Percentiles rank a stretch among this genome's conserved stretches.
Conservation (phyloP, 139 green algal genomes). For the Haematococcus lacustris region DNA sequence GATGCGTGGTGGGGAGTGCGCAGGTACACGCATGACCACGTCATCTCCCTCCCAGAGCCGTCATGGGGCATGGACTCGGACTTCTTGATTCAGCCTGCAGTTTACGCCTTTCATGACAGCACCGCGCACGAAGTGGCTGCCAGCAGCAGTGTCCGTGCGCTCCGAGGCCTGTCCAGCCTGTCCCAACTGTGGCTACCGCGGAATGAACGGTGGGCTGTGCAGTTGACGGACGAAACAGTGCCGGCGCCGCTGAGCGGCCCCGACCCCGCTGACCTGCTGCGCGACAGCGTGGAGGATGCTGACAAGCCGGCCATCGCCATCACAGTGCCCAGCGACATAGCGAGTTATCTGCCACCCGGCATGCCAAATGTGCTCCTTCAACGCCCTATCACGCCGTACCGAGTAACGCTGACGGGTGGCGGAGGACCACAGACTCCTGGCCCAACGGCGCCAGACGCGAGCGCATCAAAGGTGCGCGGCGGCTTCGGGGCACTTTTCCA, state of each 20-base stretch:
- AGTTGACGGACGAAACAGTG: conserved; percentile 5
- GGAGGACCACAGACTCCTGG: not conserved
- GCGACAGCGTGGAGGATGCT: conserved; percentile 22
- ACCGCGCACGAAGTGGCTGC: conserved; percentile 6
- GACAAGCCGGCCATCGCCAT: conserved; percentile 19
- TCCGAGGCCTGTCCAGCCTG: conserved; percentile 16
- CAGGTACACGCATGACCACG: conserved; percentile 21
- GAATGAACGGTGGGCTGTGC: conserved; percentile 25
- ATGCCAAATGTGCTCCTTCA: conserved; percentile 1
- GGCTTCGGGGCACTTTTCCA: not conserved
- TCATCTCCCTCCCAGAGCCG: conserved; percentile 13
- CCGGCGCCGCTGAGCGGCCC: conserved; percentile 17
- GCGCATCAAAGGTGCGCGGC: not conserved
- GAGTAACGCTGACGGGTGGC: not conserved
- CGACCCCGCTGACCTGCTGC: conserved; percentile 19
- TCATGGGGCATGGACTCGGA: conserved; percentile 29
- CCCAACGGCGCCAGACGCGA: no score
- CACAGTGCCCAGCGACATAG: conserved; percentile 23
- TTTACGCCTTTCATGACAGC: conserved; percentile 1
- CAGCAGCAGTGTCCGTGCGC: conserved; percentile 10
- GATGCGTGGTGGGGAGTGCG: no score
- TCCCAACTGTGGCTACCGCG: conserved; percentile 26
- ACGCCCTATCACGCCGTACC: not conserved
- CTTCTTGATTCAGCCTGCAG: not conserved
- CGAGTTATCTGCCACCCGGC: conserved; percentile 11